phyloP scores from a whole-genome alignment of 2,329 filamentous ascomycete genomes.

The Septoria petroselini region DNA sequence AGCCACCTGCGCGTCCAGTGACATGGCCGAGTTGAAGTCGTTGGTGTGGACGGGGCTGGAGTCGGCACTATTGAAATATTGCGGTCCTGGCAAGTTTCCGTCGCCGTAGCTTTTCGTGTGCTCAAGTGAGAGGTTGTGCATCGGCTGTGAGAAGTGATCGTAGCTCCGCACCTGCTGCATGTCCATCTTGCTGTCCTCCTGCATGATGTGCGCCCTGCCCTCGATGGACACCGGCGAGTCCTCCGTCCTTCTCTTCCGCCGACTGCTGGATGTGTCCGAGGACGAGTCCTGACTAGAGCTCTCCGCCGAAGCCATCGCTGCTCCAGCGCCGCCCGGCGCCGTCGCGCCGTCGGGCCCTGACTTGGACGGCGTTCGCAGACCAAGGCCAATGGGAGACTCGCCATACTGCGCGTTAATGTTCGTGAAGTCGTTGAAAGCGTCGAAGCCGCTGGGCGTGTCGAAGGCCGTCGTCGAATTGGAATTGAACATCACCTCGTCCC shows the following conservation, averaged over 20 bases:
- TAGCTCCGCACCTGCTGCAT: conserved; percentile 30
- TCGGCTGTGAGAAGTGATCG: conserved; percentile 33
- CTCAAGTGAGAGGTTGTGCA: conserved; percentile 37
- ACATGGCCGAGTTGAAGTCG: conserved; percentile 34
- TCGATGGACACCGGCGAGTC: conserved; percentile 37
- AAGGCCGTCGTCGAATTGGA: conserved; percentile 27
- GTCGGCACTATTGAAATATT: conserved; percentile 59
- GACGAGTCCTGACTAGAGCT: conserved; percentile 44
- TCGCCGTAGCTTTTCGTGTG: conserved; percentile 33
- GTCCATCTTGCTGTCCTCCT: conserved; percentile 33
- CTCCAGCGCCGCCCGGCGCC: conserved; percentile 12
- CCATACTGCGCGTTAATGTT: conserved; percentile 33
- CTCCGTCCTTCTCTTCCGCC: conserved; percentile 42
- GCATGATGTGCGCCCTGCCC: conserved; percentile 22
- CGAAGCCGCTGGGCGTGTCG: conserved; percentile 31
- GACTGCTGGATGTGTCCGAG: conserved; percentile 42
- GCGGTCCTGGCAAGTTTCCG: conserved; percentile 46
- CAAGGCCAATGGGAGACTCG: conserved; percentile 28
- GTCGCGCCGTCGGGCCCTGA: conserved; percentile 24
- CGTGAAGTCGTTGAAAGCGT: conserved; percentile 30
- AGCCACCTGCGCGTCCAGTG: conserved; percentile 29
- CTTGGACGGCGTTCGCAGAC: conserved; percentile 34
- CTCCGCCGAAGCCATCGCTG: conserved; percentile 36
- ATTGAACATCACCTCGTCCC: conserved; percentile 18
- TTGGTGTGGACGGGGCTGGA: conserved; percentile 50